phyloP scores from a whole-genome alignment of 2,329 filamentous ascomycete genomes.

The Botryotinia convoluta region DNA sequence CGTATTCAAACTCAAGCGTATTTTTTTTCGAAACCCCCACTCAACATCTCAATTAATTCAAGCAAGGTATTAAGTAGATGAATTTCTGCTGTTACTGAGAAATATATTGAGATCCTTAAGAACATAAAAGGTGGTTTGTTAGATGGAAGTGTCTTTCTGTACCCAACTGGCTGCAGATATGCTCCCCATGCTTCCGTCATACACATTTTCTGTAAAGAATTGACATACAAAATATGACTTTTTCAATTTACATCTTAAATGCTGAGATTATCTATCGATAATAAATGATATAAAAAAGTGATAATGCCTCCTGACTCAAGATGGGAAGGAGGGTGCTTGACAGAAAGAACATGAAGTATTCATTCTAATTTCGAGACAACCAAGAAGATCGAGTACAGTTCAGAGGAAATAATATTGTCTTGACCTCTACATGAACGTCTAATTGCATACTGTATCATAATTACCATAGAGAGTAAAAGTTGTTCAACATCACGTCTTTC shows the following conservation, averaged over 20 bases:
- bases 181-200: not conserved
- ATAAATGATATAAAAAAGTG: not conserved
- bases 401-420: not conserved
- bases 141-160: not conserved
- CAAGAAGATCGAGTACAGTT: not conserved
- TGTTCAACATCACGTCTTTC: not conserved
- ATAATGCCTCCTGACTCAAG: not conserved
- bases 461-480: not conserved
- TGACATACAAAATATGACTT: not conserved
- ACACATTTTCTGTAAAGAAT: not conserved
- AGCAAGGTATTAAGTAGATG: not conserved
- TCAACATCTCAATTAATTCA: not conserved
- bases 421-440: fast-evolving
- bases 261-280: not conserved
- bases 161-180: not conserved
- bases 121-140: not conserved
- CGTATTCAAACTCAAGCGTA: not conserved
- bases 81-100: not conserved
- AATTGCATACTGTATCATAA: not conserved
- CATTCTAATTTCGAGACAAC: not conserved
- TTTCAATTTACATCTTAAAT: fast-evolving
- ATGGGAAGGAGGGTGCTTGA: not conserved
- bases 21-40: not conserved
- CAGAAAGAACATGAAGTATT: not conserved
- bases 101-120: not conserved